Evolutionary conservation across 805 yeast species (phyloP).

Genomic region (Candida adriatica): DNA sequence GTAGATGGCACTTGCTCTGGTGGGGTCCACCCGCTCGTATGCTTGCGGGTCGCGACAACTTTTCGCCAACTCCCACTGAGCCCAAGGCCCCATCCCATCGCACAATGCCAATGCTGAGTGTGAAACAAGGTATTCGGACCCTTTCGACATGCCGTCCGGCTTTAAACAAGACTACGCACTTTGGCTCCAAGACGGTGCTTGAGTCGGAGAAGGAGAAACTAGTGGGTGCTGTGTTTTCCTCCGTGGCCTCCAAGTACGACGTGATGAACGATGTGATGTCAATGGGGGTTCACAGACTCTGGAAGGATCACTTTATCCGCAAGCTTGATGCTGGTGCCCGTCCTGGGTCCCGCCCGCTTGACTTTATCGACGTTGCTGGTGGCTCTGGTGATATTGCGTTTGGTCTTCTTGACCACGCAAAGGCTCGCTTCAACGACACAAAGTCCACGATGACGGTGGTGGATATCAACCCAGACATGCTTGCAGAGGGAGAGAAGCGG

Average conservation of each 20-base stretch:
- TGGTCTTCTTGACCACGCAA: constrained; percentile 89
- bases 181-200: constrained; percentile 82
- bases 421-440: constrained; percentile 64
- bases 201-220: constrained; percentile 74
- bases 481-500: constrained; percentile 83
- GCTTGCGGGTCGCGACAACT: too few relatives aligned
- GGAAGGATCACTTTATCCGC: constrained; percentile 89
- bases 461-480: constrained; percentile 95
- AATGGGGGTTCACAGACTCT: constrained; percentile 85
- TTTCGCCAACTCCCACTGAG: too few relatives aligned
- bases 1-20: too few relatives aligned
- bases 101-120: too few relatives aligned
- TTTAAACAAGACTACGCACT: constrained; percentile 84
- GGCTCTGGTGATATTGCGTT: constrained; percentile 99
- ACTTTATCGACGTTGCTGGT: constrained; percentile 95
- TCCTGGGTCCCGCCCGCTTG: constrained; percentile 77
- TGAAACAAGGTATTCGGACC: too few relatives aligned
- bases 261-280: constrained; percentile 99
- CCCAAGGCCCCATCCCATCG: too few relatives aligned
- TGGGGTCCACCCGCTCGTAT: too few relatives aligned
- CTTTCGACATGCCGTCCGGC: too few relatives aligned
- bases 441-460: constrained; percentile 81
- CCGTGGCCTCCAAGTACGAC: constrained; percentile 92
- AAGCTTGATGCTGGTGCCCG: constrained; percentile 90
- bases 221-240: constrained; percentile 83